phyloP scores from a whole-genome alignment of 805 yeast species.

The Metschnikowia gruessii region DNA sequence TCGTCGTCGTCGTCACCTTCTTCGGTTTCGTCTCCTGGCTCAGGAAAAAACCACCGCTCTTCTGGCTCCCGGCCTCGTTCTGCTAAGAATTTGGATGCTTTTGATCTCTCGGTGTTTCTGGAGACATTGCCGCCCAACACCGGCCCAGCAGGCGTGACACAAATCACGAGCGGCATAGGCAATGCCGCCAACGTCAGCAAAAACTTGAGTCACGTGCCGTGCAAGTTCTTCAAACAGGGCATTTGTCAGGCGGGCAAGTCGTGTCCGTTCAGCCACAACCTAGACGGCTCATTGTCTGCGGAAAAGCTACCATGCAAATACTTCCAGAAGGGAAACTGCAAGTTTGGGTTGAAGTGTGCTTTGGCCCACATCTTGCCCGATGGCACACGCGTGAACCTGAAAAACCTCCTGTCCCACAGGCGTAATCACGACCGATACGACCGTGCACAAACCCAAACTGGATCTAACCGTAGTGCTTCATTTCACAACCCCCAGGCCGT shows the following conservation, averaged over 20 bases:
- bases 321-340: constrained; percentile 94
- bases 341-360: constrained; percentile 92
- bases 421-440: constrained; percentile 10
- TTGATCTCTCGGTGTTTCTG: constrained; percentile 11
- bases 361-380: constrained; percentile 88
- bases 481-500: neutral
- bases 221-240: constrained; percentile 90
- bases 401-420: constrained; percentile 15
- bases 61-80: constrained; percentile 4
- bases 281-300: constrained; percentile 51
- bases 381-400: constrained; percentile 73
- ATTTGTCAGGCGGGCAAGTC: constrained; percentile 91
- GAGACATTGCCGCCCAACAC: constrained; percentile 20
- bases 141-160: constrained; percentile 17
- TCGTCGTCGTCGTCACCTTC: neutral
- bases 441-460: neutral
- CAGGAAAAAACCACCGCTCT: neutral
- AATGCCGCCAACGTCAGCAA: constrained; percentile 18
- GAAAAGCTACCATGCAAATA: constrained; percentile 79
- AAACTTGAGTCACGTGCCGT: constrained; percentile 91
- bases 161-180: constrained; percentile 9
- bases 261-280: constrained; percentile 87
- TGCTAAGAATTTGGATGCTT: constrained; percentile 6
- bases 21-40: neutral
- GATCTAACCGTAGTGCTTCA: neutral